Conservation (phyloP, 257 asterid species). For the Forsythia viridissima region DNA sequence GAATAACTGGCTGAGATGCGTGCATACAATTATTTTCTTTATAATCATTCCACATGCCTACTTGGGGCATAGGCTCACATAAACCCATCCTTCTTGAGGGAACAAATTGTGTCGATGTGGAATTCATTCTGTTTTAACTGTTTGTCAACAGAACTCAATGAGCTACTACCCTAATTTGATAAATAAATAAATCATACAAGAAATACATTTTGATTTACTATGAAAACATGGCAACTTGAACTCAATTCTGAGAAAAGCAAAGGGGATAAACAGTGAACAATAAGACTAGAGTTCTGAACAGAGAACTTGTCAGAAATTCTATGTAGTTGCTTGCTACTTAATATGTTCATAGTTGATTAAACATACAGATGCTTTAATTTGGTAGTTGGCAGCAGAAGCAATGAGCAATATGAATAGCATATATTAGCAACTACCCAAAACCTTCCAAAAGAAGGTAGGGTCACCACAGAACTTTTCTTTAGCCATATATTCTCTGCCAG, state of each 20-base stretch:
- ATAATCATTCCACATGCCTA: conserved; percentile 80
- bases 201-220: conserved; percentile 1
- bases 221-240: neutral
- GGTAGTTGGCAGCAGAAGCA: conserved; percentile 2
- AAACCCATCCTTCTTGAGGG: conserved; percentile 80
- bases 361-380: conserved; percentile 18
- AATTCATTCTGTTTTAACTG: conserved; percentile 57
- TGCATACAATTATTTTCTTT: conserved; percentile 50
- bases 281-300: neutral
- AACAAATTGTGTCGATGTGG: conserved; percentile 68
- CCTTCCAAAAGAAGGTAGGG: too few species aligned
- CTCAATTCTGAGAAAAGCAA: neutral
- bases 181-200: conserved; percentile 7
- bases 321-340: neutral
- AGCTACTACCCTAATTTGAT: conserved; percentile 6
- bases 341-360: neutral
- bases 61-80: conserved; percentile 67
- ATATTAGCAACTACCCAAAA: too few species aligned
- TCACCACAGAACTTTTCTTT: too few species aligned
- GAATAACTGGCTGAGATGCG: conserved; percentile 48
- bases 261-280: neutral
- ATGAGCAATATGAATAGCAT: neutral
- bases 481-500: too few species aligned
- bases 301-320: neutral
- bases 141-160: conserved; percentile 5